Evolutionary conservation across 2,329 filamentous ascomycete genomes (phyloP).

Genomic region (Hypoxylon sp.): DNA sequence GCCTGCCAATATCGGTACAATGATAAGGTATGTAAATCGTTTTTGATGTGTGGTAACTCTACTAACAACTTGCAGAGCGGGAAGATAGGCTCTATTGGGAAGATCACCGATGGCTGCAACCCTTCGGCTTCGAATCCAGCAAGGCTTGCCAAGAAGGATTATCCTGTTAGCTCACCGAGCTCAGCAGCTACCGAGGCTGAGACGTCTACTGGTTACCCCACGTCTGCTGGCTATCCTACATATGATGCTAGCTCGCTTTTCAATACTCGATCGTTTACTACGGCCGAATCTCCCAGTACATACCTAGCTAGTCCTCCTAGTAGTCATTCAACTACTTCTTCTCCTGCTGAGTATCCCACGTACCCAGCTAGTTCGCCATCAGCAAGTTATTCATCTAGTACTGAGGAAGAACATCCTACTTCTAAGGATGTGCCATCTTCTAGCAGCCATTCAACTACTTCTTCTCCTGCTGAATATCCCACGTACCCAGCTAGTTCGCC

Average conservation of each 20-base stretch:
- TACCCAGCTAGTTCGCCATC: constrained; percentile 23
- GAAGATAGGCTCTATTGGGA: constrained; percentile 48
- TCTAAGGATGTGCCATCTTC: constrained; percentile 8
- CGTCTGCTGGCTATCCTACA: constrained; percentile 19
- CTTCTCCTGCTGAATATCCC: constrained; percentile 15
- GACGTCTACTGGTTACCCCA: constrained; percentile 28
- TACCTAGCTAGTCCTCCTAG: constrained; percentile 29
- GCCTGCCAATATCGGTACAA: constrained; percentile 53
- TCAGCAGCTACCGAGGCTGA: constrained; percentile 18
- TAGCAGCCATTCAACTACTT: constrained; percentile 11
- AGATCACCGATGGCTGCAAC: constrained; percentile 47
- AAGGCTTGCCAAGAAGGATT: constrained; percentile 41
- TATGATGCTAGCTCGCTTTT: constrained; percentile 32
- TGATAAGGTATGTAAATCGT: constrained; percentile 47
- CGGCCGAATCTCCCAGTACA: constrained; percentile 12
- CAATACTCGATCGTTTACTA: constrained; percentile 2
- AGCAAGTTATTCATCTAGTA: constrained; percentile 16
- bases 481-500: constrained; percentile 26
- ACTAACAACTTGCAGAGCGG: constrained; percentile 49
- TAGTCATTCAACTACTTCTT: constrained; percentile 24
- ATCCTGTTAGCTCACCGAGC: constrained; percentile 29
- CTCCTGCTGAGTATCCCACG: constrained; percentile 31
- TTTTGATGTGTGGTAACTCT: background rate
- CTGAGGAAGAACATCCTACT: constrained; percentile 17
- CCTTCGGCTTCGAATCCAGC: constrained; percentile 14